phyloP scores from a whole-genome alignment of 1,139 yeast genomes.

The Protomyces inouyei region DNA sequence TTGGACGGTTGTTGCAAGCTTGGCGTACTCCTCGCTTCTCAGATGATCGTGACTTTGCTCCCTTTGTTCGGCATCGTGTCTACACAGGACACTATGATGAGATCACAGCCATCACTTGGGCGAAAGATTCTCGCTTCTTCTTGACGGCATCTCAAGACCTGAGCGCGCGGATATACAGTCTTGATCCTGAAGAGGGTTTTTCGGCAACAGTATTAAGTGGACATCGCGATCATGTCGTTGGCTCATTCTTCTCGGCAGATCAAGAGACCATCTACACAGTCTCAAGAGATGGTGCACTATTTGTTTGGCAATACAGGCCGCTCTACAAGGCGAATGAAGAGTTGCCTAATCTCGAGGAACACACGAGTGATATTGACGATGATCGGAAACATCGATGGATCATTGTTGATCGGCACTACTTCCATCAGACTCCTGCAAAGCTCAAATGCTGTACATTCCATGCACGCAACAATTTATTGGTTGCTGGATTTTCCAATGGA shows the following conservation, averaged over 20 bases:
- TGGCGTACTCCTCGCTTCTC: constrained; percentile 85
- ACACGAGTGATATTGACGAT: constrained; percentile 29
- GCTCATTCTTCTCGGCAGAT: constrained; percentile 76
- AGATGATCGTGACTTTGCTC: constrained; percentile 79
- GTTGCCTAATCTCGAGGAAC: constrained; percentile 30
- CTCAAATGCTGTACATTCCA: constrained; percentile 84
- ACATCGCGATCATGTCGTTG: constrained; percentile 80
- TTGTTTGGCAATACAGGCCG: constrained; percentile 73
- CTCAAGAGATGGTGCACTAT: constrained; percentile 90
- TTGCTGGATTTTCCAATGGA: constrained; percentile 89
- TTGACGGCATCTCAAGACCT: constrained; percentile 84
- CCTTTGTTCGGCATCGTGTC: constrained; percentile 82
- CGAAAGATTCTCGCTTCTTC: constrained; percentile 80
- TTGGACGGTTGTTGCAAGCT: constrained; percentile 76
- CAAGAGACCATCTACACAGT: constrained; percentile 79
- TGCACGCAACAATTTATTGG: constrained; percentile 59
- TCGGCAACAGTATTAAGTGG: constrained; percentile 89
- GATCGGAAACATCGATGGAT: constrained; percentile 55
- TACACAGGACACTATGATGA: constrained; percentile 93
- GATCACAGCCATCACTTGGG: constrained; percentile 76
- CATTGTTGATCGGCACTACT: constrained; percentile 68
- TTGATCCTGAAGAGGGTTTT: constrained; percentile 64
- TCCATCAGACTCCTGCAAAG: constrained; percentile 60
- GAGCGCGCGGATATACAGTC: constrained; percentile 81
- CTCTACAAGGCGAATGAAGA: constrained; percentile 41